Percentiles rank a stretch among this genome's conserved stretches.
phyloP scores from a whole-genome alignment of 495 filamentous ascomycete genomes.

The Cladorrhinum samala region DNA sequence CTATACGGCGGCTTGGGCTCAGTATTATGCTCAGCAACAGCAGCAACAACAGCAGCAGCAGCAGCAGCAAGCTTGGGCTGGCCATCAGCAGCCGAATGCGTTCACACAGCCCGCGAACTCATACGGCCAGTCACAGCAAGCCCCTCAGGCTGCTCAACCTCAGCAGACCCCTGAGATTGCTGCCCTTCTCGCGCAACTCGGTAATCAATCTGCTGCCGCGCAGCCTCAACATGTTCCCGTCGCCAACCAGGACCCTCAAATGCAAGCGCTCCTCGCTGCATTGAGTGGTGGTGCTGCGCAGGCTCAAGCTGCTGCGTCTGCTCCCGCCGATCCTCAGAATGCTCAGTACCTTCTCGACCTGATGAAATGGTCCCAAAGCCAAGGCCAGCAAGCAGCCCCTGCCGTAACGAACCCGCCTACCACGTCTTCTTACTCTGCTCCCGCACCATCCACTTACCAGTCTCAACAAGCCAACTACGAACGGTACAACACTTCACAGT shows the following conservation, averaged over 20 bases:
- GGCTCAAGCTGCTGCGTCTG: conserved; percentile 13
- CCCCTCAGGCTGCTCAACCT: conserved; percentile 1
- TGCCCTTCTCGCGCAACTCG: conserved; percentile 21
- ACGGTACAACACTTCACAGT: neutral
- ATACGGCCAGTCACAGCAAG: conserved; percentile 13
- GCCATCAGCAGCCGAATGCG: conserved; percentile 16
- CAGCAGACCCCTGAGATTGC: conserved; percentile 14
- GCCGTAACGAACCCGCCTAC: neutral
- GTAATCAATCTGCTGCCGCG: conserved; percentile 3
- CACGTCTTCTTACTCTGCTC: too few species aligned
- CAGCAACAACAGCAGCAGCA: conserved; percentile 16
- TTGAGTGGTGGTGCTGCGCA: neutral
- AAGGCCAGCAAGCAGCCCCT: conserved; percentile 2
- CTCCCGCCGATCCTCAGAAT: conserved; percentile 14
- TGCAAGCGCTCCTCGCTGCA: conserved; percentile 8
- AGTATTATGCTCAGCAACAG: conserved; percentile 21
- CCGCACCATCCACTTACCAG: conserved; percentile 2
- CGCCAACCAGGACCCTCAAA: conserved; percentile 13
- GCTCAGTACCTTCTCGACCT: conserved; percentile 19
- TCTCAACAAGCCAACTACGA: neutral
- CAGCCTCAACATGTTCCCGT: conserved; percentile 12
- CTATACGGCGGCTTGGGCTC: conserved; percentile 24
- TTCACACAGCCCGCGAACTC: conserved; percentile 20
- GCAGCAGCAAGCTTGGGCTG: conserved; percentile 26
- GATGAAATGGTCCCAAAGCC: conserved; percentile 16